Percentiles rank a stretch among this genome's conserved stretches.
Conservation (phyloP, 2,329 filamentous ascomycete genomes). For the Teratosphaeria epicoccoides region DNA sequence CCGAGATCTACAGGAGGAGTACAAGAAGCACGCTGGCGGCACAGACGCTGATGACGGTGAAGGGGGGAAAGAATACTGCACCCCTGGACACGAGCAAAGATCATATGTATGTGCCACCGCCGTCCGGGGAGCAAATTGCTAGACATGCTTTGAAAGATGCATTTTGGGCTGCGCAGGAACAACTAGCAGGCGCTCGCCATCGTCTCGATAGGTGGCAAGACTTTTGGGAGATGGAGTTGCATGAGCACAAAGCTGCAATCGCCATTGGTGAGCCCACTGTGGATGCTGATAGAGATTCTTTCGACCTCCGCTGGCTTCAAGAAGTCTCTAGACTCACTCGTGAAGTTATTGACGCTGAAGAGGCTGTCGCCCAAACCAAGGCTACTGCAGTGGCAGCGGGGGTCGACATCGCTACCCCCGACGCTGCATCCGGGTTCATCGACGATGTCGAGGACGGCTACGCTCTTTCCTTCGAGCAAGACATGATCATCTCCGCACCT, state of each 20-base stretch:
- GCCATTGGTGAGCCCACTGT: slow-evolving; percentile 1
- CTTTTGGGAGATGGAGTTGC: slow-evolving; percentile 2
- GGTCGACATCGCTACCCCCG: slow-evolving; percentile 3
- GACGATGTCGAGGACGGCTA: slow-evolving; percentile 12
- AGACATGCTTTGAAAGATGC: slow-evolving; percentile 1
- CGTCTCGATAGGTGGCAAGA: slow-evolving; percentile 3
- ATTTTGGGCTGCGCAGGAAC: not conserved
- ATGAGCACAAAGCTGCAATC: not conserved
- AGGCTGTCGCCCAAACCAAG: slow-evolving; percentile 6
- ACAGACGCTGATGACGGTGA: not conserved
- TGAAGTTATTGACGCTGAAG: slow-evolving; percentile 12
- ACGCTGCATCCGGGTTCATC: slow-evolving; percentile 8
- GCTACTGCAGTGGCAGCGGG: slow-evolving; percentile 4
- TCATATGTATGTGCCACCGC: not conserved
- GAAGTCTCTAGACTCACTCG: slow-evolving; percentile 8
- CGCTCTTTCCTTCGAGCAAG: slow-evolving; percentile 4
- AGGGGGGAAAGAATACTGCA: not conserved
- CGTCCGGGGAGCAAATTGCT: slow-evolving; percentile 4
- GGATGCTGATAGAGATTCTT: slow-evolving; percentile 6
- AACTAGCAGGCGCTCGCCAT: not conserved
- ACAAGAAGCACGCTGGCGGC: not conserved
- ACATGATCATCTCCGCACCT: slow-evolving; percentile 2
- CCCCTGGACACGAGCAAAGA: slow-evolving; percentile 3
- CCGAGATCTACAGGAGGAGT: slow-evolving; percentile 8
- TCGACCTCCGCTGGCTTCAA: slow-evolving; percentile 7